Evolutionary conservation across 2,329 filamentous ascomycete genomes (phyloP).

Genomic region (Colletotrichum zoysiae): DNA sequence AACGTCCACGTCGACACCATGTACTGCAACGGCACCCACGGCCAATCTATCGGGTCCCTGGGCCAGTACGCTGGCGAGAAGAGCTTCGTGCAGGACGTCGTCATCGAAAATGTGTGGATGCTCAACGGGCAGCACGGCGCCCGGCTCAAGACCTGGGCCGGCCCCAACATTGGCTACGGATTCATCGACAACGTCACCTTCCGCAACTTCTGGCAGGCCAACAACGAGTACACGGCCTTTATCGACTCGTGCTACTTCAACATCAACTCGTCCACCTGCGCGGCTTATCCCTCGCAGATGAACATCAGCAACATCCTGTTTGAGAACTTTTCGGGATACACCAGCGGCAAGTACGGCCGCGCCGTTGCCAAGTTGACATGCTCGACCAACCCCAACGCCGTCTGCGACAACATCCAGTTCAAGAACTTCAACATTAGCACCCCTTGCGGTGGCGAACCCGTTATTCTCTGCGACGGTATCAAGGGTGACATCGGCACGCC

Average conservation of each 20-base stretch:
- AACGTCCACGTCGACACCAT: conserved; percentile 71
- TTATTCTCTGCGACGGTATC: conserved; percentile 66
- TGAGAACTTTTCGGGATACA: conserved; percentile 67
- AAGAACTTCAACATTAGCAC: conserved; percentile 66
- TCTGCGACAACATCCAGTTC: conserved; percentile 67
- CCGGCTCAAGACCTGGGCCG: conserved; percentile 75
- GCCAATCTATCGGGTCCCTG: conserved; percentile 71
- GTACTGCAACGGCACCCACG: conserved; percentile 70
- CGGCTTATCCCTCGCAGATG: conserved; percentile 65
- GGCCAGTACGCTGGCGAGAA: conserved; percentile 68
- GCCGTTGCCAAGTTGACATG: conserved; percentile 67
- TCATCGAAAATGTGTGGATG: conserved; percentile 69
- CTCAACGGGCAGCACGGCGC: conserved; percentile 66
- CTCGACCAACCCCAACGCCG: conserved; percentile 62
- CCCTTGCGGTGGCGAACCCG: conserved; percentile 58
- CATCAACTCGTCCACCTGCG: conserved; percentile 71
- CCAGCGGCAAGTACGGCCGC: conserved; percentile 65
- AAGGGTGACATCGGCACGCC: conserved; percentile 52
- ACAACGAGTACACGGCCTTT: conserved; percentile 74
- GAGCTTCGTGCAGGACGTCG: conserved; percentile 56
- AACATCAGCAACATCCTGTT: conserved; percentile 70
- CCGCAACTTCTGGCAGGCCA: conserved; percentile 66
- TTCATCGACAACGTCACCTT: conserved; percentile 72
- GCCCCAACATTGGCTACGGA: conserved; percentile 65
- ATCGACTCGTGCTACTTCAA: conserved; percentile 61